phyloP scores from a whole-genome alignment of 495 filamentous ascomycete genomes.

The Barbatosphaeria neglecta region DNA sequence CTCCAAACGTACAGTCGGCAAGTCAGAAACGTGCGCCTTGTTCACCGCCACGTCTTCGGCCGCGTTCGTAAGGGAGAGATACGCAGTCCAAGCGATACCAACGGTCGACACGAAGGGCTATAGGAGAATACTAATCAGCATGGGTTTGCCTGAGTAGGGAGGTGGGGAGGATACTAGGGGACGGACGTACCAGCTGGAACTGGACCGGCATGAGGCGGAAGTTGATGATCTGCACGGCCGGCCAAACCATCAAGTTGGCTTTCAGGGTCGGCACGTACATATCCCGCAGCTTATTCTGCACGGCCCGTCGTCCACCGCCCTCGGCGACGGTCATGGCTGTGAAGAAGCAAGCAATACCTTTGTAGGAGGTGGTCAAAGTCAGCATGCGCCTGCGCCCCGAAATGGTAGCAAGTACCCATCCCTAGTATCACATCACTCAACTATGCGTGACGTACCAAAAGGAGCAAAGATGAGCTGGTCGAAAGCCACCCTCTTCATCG shows the following conservation, averaged over 20 bases:
- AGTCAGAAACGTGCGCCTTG: conserved; percentile 10
- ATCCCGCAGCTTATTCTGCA: conserved; percentile 77
- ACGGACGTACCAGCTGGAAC: conserved; percentile 79
- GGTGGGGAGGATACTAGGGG: background rate
- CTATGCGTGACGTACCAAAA: conserved; percentile 43
- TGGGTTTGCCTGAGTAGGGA: background rate
- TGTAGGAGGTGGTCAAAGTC: background rate
- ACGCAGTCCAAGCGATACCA: conserved; percentile 99
- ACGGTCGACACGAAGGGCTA: conserved; percentile 94
- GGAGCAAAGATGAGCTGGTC: conserved; percentile 97
- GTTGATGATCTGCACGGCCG: conserved; percentile 90
- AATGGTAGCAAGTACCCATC: no score
- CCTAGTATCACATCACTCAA: background rate
- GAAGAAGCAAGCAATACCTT: conserved; percentile 80
- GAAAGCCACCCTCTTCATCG: conserved; percentile 77
- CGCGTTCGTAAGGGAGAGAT: conserved; percentile 88
- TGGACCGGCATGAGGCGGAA: conserved; percentile 91
- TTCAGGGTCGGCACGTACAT: conserved; percentile 90
- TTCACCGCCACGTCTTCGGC: conserved; percentile 46
- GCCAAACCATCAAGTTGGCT: conserved; percentile 95
- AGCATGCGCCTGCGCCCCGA: no score
- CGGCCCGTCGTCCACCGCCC: conserved; percentile 72
- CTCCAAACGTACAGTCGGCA: conserved; percentile 17
- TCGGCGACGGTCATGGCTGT: conserved; percentile 94
- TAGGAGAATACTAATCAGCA: background rate